A percentile compares a stretch with the other conserved stretches of the same genome.
These are phyloP conservation scores for Salisapilia sapeloensis DNA, from an alignment of 352 stramenopile species.

Conservation along the genomic window DNA sequence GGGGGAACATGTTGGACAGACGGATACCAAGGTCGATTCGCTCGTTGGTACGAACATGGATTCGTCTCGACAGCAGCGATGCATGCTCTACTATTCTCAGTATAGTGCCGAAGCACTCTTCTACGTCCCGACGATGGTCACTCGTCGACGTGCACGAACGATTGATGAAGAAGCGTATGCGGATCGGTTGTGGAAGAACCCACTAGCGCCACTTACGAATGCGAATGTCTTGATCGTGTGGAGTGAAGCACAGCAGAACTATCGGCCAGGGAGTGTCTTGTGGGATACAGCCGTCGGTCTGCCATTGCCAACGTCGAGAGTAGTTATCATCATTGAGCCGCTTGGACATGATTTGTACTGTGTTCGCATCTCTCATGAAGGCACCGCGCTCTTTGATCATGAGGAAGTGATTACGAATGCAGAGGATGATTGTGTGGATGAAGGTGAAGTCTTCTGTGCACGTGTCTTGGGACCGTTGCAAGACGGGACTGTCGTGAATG, in stretches of 20 bases:
- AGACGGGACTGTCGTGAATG: slow-evolving; percentile 73
- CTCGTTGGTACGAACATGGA: too few relatives aligned
- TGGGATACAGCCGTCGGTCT: slow-evolving; percentile 67
- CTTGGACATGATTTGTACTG: slow-evolving; percentile 74
- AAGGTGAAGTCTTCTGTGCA: slow-evolving; percentile 65
- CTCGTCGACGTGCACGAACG: slow-evolving; percentile 17
- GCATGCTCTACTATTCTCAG: slow-evolving; percentile 55
- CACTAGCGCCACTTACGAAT: slow-evolving; percentile 20
- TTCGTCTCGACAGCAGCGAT: slow-evolving; percentile 15
- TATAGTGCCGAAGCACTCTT: slow-evolving; percentile 70
- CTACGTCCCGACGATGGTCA: slow-evolving; percentile 66
- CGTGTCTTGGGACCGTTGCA: slow-evolving; percentile 66
- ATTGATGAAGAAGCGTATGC: slow-evolving; percentile 9
- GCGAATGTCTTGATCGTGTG: slow-evolving; percentile 74
- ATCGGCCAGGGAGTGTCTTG: slow-evolving; percentile 51
- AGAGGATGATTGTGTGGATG: slow-evolving; percentile 58
- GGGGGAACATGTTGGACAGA: slow-evolving; percentile 45
- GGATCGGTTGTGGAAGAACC: slow-evolving; percentile 10
- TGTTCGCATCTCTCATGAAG: slow-evolving; percentile 66
- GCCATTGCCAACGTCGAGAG: slow-evolving; percentile 52
- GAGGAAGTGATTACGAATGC: slow-evolving; percentile 53
- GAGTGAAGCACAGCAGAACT: slow-evolving; percentile 79
- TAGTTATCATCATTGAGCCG: slow-evolving; percentile 71
- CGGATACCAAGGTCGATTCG: too few relatives aligned
- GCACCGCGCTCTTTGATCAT: slow-evolving; percentile 58